Conservation (phyloP, 441 rosid genomes). For the Bruguiera hainesii region DNA sequence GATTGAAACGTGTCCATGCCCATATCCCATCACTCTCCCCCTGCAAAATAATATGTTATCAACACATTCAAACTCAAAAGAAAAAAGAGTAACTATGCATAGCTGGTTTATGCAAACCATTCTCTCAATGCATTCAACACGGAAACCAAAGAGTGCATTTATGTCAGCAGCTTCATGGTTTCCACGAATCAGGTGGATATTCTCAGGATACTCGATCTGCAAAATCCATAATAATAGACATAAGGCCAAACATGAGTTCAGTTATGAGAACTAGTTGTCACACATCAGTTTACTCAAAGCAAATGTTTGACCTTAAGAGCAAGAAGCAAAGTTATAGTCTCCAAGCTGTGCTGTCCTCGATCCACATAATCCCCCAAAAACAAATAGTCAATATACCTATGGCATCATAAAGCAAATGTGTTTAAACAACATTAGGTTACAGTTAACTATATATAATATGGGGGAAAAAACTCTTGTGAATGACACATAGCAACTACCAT, state of each 20-base stretch:
- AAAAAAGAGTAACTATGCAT: neutral
- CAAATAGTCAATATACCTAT: constrained; percentile 92
- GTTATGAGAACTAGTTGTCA: constrained; percentile 16
- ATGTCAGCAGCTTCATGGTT: constrained; percentile 99
- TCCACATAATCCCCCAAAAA: constrained; percentile 99
- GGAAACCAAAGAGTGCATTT: constrained; percentile 98
- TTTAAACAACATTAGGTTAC: constrained; percentile 21
- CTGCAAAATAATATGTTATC: constrained; percentile 36
- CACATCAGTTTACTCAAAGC: constrained; percentile 23
- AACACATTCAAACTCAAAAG: constrained; percentile 6
- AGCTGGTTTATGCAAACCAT: constrained; percentile 49
- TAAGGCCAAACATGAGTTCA: constrained; percentile 21
- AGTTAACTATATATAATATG: too few species aligned
- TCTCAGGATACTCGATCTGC: constrained; percentile 96
- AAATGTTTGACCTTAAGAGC: constrained; percentile 81
- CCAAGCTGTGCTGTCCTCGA: constrained; percentile 98
- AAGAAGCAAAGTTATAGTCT: constrained; percentile 94
- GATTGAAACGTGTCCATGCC: constrained; percentile 99
- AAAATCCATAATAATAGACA: constrained; percentile 25
- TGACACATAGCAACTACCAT: neutral
- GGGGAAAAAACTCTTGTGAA: neutral
- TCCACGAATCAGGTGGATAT: constrained; percentile 94
- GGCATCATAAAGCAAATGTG: constrained; percentile 17
- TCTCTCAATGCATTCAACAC: constrained; percentile 97
- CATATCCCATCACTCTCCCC: constrained; percentile 99